These are phyloP conservation scores for Cadophora luteo-olivacea DNA, from an alignment of 2,329 filamentous ascomycete species.

Conservation along the genomic window DNA sequence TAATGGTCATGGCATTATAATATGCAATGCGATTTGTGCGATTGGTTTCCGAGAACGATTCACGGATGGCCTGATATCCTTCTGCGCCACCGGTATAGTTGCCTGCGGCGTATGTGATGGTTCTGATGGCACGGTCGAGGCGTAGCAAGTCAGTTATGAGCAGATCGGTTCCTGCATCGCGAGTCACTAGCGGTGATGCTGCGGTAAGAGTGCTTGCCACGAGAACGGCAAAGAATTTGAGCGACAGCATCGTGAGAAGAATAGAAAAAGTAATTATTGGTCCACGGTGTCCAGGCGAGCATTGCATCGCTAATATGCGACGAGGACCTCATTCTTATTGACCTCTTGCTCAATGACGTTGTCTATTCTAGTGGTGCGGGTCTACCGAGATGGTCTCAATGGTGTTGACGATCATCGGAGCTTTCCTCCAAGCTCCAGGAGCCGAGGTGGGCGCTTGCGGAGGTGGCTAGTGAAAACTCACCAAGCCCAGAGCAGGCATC, in stretches of 20 bases:
- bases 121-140: conserved; percentile 8
- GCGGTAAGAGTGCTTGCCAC: neutral
- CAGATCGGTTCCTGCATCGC: conserved; percentile 11
- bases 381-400: neutral
- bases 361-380: neutral
- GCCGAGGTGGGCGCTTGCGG: too few species aligned
- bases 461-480: too few species aligned
- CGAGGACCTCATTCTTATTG: too few species aligned
- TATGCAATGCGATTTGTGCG: conserved; percentile 9
- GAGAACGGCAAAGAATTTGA: neutral
- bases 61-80: neutral
- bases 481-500: too few species aligned
- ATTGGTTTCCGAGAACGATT: conserved; percentile 9
- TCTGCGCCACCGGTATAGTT: conserved; percentile 11
- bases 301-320: too few species aligned
- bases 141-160: conserved; percentile 7
- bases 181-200: neutral
- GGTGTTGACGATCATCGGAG: conserved; percentile 13
- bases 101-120: conserved; percentile 15
- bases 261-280: too few species aligned
- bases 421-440: neutral
- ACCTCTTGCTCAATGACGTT: neutral
- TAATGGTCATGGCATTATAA: conserved; percentile 6
- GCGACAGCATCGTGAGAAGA: neutral
- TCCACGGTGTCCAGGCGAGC: too few species aligned